Conservation (phyloP, 805 yeast species). For the Kluyveromyces aestuarii region DNA sequence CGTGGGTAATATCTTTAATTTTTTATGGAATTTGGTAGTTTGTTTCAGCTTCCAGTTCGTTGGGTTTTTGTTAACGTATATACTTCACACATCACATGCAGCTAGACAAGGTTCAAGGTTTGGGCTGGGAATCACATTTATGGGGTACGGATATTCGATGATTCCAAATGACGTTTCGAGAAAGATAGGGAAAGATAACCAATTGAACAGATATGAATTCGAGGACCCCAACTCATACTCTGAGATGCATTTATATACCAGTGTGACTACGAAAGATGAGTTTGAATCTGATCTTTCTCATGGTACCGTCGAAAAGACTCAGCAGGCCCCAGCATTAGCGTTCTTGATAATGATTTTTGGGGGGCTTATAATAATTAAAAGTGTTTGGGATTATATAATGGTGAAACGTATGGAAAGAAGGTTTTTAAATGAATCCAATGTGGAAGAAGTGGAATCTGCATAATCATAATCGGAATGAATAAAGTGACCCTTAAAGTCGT, state of each 20-base stretch:
- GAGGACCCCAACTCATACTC: constrained; percentile 51
- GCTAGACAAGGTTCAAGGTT: constrained; percentile 92
- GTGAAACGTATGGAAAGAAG: constrained; percentile 67
- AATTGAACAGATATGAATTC: constrained; percentile 39
- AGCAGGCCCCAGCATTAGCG: constrained; percentile 45
- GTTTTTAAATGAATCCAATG: constrained; percentile 13
- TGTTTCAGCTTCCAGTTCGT: constrained; percentile 89
- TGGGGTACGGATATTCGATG: constrained; percentile 57
- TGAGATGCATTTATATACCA: constrained; percentile 21
- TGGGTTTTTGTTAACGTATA: constrained; percentile 84
- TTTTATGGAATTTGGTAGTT: constrained; percentile 83
- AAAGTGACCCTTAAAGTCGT: too few species aligned
- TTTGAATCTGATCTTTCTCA: constrained; percentile 25
- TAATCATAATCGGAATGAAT: not conserved
- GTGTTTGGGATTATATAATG: constrained; percentile 60
- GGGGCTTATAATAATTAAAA: constrained; percentile 49
- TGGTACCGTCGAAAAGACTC: constrained; percentile 25
- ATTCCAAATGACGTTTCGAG: constrained; percentile 36
- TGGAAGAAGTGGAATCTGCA: constrained; percentile 8
- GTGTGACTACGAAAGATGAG: constrained; percentile 17
- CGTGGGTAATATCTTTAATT: constrained; percentile 83
- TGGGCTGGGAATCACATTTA: constrained; percentile 79
- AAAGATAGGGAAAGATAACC: constrained; percentile 24
- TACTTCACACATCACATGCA: constrained; percentile 93
- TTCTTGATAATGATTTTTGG: constrained; percentile 63